Conservation (phyloP, 2,329 filamentous ascomycete genomes). For the Aspergillus japonicus region DNA sequence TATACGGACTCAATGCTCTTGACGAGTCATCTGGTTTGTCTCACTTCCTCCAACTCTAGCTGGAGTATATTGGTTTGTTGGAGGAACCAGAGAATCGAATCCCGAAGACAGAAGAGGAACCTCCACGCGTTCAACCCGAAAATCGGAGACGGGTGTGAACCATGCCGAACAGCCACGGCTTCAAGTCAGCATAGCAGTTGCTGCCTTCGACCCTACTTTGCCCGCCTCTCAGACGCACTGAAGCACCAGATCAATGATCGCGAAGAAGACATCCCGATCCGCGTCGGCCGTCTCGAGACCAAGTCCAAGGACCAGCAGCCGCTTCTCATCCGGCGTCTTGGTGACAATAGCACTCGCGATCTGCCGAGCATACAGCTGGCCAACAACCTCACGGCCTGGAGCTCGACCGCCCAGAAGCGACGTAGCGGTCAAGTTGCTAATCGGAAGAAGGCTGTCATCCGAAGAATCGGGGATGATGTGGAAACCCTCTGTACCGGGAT, state of each 20-base stretch:
- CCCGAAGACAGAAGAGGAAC: too few species aligned
- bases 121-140: too few species aligned
- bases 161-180: neutral
- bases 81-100: too few species aligned
- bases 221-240: constrained; percentile 37
- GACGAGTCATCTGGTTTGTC: neutral
- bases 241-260: constrained; percentile 44
- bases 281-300: constrained; percentile 51
- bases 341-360: constrained; percentile 77
- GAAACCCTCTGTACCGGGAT: constrained; percentile 37
- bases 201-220: neutral
- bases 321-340: constrained; percentile 63
- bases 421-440: constrained; percentile 78
- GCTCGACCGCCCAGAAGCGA: constrained; percentile 83
- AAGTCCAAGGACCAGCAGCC: constrained; percentile 59
- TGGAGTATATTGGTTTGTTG: neutral
- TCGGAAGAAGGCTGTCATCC: constrained; percentile 66
- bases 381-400: constrained; percentile 74
- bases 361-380: constrained; percentile 85
- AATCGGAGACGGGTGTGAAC: neutral
- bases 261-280: constrained; percentile 44
- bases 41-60: neutral
- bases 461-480: constrained; percentile 42
- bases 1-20: neutral
- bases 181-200: constrained; percentile 2